Base-by-base conservation (phyloP, 2,329 filamentous ascomycete genomes). In the Pseudogymnoascus sp. region DNA sequence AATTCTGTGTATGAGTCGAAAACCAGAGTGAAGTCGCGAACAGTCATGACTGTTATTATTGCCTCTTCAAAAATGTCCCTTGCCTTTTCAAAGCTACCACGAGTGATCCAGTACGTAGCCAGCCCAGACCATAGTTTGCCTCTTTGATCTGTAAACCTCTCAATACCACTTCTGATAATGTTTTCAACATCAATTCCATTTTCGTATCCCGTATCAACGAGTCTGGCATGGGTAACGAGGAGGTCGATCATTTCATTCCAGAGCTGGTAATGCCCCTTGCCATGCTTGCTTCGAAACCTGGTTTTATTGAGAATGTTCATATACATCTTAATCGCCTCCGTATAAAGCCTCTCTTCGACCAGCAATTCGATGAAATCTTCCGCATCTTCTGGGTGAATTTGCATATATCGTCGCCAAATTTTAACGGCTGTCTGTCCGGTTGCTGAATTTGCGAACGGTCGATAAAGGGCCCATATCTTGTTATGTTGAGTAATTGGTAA, bases 161-260 rank as follows among this genome's bases (percentile, higher is more conserved):
- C 80, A 65, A 99, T 93, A 10, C 94, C 94, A 72, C 92, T 97
- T 68, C 91, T 85, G 67, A 99, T 89, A 70, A 99, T 97, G 64
- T 86, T 85, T 71, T 97, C 92, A 18, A 96, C 92, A 70, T 96
- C 87, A 68, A 97, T 91, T 33, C 90, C 92, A 13, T 84, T 84
- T 69, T 93, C 89, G 65, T 90, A 84, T 12, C 87, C 87, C 5
- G 90, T 89, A 69, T 94, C 85, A 58, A 99, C 86, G 42, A 95
- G 85, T 69, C 87, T 88, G 3, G 94, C 94, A 73, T 96, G 91
- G 64, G 89, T 89, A 45, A 99, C 95, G 52, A 99, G 80, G 66
- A 97, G 74, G 70, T 99, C 94, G 36, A 97, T 87, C 90, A 99
- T 95, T 73, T 99, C 94, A 66, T 86, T 94, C 94, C 94, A 99